These are phyloP conservation scores for Cicer judaicum DNA, from an alignment of 306 rosid genomes.

Conservation along the genomic window DNA sequence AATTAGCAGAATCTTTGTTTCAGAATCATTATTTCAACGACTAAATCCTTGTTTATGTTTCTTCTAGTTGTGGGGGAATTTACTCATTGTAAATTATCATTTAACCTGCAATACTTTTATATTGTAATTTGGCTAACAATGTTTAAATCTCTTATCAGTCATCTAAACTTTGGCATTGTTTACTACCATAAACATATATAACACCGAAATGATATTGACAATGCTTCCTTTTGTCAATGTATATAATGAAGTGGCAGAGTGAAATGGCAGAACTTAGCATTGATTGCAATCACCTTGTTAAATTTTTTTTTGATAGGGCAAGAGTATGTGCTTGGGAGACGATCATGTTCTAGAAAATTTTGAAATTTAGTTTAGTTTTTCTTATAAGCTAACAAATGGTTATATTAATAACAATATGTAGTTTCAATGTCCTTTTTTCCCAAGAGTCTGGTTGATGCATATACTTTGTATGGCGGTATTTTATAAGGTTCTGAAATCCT, in stretches of 20 bases:
- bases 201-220: neutral
- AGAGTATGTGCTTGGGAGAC: slow-evolving; percentile 12
- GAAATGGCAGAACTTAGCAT: slow-evolving; percentile 14
- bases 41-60: neutral
- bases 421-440: neutral
- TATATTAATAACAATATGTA: slow-evolving; percentile 2
- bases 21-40: neutral
- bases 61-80: slow-evolving; percentile 11
- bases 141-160: slow-evolving; percentile 10
- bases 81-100: slow-evolving; percentile 5
- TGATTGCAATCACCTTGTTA: slow-evolving; percentile 26
- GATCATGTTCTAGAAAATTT: slow-evolving; percentile 4
- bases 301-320: neutral
- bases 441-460: slow-evolving; percentile 1
- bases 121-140: neutral
- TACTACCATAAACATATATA: slow-evolving; percentile 13
- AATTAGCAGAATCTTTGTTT: neutral
- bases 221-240: neutral
- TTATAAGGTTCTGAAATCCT: slow-evolving; percentile 38
- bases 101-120: neutral
- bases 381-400: slow-evolving; percentile 8
- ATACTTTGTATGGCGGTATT: neutral
- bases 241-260: slow-evolving; percentile 10
- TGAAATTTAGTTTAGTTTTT: slow-evolving; percentile 15
- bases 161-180: slow-evolving; percentile 21